Evolutionary conservation across 2,329 filamentous ascomycete species (phyloP).

Genomic region (Huntiella abstrusa): DNA sequence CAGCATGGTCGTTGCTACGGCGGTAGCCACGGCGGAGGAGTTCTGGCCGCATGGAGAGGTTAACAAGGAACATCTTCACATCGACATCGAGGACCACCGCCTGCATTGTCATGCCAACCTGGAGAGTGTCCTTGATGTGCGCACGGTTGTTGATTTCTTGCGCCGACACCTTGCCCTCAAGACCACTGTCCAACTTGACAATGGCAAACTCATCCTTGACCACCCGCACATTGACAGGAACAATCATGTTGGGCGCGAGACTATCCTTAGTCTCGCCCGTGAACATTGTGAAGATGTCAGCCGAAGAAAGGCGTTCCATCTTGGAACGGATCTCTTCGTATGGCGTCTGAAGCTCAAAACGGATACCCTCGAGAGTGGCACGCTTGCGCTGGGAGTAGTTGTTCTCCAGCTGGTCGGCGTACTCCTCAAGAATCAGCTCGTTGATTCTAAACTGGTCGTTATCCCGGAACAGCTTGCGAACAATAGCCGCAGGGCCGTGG

Average conservation of each 20-base stretch:
- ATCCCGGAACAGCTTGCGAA: conserved; percentile 86
- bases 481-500: conserved; percentile 73
- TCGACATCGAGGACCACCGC: conserved; percentile 80
- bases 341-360: conserved; percentile 75
- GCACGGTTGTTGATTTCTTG: conserved; percentile 61
- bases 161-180: conserved; percentile 72
- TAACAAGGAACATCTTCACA: conserved; percentile 65
- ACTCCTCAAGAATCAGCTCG: conserved; percentile 88
- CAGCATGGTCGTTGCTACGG: conserved; percentile 44
- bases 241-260: conserved; percentile 74
- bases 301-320: conserved; percentile 48
- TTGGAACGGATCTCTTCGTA: conserved; percentile 85
- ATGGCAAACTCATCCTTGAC: conserved; percentile 88
- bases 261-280: conserved; percentile 82
- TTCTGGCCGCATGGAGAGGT: conserved; percentile 57
- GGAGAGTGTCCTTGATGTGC: conserved; percentile 54
- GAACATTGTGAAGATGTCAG: conserved; percentile 89
- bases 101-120: conserved; percentile 65
- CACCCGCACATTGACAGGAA: conserved; percentile 72
- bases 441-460: conserved; percentile 90
- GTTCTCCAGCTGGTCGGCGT: conserved; percentile 82
- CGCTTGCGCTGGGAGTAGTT: conserved; percentile 91
- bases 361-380: conserved; percentile 87
- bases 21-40: conserved; percentile 55
- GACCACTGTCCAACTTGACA: conserved; percentile 80